Evolutionary conservation across 768 basidiomycete genomes (phyloP), one percentile per base, ranked within the genome.

Genomic region (Podaxis sp.): DNA sequence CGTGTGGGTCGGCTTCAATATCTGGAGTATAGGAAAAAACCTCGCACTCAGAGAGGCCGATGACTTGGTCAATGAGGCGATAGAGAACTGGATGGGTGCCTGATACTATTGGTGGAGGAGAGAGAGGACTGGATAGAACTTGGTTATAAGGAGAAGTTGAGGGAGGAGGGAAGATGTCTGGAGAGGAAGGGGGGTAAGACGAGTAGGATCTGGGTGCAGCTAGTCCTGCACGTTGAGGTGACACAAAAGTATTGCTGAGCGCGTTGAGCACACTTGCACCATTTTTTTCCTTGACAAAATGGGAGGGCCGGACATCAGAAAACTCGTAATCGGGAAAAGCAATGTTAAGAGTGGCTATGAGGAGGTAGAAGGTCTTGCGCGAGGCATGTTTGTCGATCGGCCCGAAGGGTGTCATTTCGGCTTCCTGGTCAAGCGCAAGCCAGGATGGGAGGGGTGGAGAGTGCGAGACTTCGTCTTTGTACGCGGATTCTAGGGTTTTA

Each of bases 301-400:
- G 90, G 9, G 88, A 88, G 0, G 95, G 91, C 27, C 90, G 85
- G 55, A 97, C 89, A 71, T 92, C 89, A 5, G 92, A 91, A 78
- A 98, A 99, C 70, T 98, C 95, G 77, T 98, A 84, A 82, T 98
- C 96, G 1, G 96, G 96, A 71, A 95, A 99, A 5, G 96, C 95
- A 68, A 93, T 86, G 78, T 99, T 99, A 68, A 99, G 88, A 2
- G 95, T 94, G 35, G 93, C 91, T 68, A 98, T 97, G 71, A 98
- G 89, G 53, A 95, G 86, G 79, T 95, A 97, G 60, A 97, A 88
- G 3, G 92, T 95, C 82, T 96, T 97, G 68, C 93, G 82, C 36
- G 90, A 88, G 50, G 82, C 79, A 46, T 87, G 89, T 68, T 91
- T 88, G 79, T 91, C 88, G 70, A 97, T 88, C 53, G 93, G 88